A percentile compares a stretch with the other conserved stretches of the same genome.
Conservation (phyloP, 805 yeast genomes). For the Spathaspora boniae region DNA sequence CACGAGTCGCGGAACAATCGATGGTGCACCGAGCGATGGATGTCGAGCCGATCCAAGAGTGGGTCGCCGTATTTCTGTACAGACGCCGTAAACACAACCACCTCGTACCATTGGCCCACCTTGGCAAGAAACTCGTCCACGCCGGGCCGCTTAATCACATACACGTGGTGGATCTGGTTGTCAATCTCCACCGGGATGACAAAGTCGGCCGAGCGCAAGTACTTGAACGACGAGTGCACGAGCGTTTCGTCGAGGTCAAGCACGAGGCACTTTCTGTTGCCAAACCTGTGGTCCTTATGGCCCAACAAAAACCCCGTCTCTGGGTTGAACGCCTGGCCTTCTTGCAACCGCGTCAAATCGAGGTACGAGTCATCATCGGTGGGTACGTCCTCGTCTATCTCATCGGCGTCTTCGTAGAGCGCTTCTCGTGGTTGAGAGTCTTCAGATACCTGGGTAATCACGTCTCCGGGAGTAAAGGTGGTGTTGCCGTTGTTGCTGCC, state of each 20-base stretch:
- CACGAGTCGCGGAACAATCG: conserved; percentile 93
- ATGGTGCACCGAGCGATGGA: conserved; percentile 75
- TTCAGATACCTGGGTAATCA: conserved; percentile 3
- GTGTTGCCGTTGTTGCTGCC: conserved; percentile 4
- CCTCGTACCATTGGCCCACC: conserved; percentile 87
- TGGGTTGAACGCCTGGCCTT: conserved; percentile 65
- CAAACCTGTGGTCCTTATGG: conserved; percentile 44
- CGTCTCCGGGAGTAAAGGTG: background rate
- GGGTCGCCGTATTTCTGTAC: conserved; percentile 97
- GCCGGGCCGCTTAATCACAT: conserved; percentile 96
- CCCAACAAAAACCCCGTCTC: conserved; percentile 64
- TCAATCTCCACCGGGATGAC: conserved; percentile 97
- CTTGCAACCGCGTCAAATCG: conserved; percentile 47
- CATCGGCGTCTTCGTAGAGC: conserved; percentile 8
- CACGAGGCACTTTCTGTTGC: conserved; percentile 77
- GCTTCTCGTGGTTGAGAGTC: background rate
- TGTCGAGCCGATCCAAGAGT: conserved; percentile 80
- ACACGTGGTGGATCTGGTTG: conserved; percentile 86
- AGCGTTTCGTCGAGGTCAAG: conserved; percentile 94
- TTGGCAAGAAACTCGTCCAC: conserved; percentile 86
- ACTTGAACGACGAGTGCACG: conserved; percentile 93
- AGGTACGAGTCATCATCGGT: conserved; percentile 15
- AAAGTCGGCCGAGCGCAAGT: conserved; percentile 88
- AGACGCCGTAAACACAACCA: conserved; percentile 95
- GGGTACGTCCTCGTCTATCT: conserved; percentile 10